These are phyloP conservation scores for Fusarium anthophilum DNA, from an alignment of 2,329 filamentous ascomycete genomes.

Conservation along the genomic window DNA sequence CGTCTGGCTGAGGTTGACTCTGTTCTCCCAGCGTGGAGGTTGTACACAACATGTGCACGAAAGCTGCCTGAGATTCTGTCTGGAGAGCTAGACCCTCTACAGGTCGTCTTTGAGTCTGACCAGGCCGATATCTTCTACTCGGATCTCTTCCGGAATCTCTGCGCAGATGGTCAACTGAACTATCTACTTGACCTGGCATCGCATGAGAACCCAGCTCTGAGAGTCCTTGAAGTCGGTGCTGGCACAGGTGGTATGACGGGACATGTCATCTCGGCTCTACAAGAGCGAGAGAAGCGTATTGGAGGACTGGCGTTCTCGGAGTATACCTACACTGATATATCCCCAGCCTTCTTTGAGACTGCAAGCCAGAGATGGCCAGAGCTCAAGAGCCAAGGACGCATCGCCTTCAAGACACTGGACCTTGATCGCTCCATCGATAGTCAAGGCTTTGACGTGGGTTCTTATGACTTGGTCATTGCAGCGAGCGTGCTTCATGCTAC, in stretches of 20 bases:
- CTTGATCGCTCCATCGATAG: neutral
- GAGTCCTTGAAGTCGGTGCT: constrained; percentile 5
- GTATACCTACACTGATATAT: constrained; percentile 55
- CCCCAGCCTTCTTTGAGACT: constrained; percentile 45
- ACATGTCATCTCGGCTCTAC: neutral
- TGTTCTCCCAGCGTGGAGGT: neutral
- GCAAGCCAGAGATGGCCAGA: constrained; percentile 26
- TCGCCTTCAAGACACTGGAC: constrained; percentile 44
- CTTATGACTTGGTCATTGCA: constrained; percentile 43
- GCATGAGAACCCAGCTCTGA: neutral
- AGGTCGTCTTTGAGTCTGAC: constrained; percentile 4
- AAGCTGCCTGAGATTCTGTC: neutral
- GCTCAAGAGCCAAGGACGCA: neutral
- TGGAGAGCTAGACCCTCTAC: neutral
- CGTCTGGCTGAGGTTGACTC: neutral
- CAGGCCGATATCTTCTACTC: constrained; percentile 11
- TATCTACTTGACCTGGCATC: neutral
- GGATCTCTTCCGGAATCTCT: neutral
- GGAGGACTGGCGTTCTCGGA: constrained; percentile 33
- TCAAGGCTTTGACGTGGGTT: constrained; percentile 25
- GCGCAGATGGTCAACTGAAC: neutral
- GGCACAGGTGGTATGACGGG: constrained; percentile 4
- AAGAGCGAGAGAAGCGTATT: neutral
- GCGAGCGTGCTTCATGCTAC: constrained; percentile 46
- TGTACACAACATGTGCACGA: neutral